These are phyloP conservation scores for Sordariomycetes sp. DNA, from an alignment of 2,329 filamentous ascomycete genomes.

Conservation along the genomic window DNA sequence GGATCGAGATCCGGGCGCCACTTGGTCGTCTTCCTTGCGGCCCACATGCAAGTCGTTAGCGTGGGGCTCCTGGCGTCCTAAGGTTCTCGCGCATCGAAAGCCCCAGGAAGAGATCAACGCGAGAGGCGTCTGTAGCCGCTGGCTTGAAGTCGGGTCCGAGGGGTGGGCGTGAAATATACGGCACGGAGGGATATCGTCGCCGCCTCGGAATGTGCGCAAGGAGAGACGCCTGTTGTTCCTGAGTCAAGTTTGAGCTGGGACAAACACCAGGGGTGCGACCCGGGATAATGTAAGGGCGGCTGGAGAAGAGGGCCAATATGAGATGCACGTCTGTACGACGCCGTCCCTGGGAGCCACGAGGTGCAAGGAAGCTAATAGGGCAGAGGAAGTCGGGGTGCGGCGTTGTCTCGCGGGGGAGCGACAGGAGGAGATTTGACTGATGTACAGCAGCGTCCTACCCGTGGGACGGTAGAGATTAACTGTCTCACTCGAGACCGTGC, in stretches of 20 bases:
- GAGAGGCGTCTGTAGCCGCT: neutral
- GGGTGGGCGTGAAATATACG: conserved; percentile 1
- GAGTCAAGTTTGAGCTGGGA: neutral
- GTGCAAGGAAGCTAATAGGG: neutral
- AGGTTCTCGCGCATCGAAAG: neutral
- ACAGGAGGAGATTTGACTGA: neutral
- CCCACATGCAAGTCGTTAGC: neutral
- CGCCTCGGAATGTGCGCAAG: neutral
- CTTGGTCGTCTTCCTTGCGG: neutral
- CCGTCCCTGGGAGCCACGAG: neutral
- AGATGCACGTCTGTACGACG: neutral
- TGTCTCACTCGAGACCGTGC: neutral
- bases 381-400: neutral
- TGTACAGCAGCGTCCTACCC: neutral
- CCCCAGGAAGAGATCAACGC: neutral
- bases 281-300: neutral
- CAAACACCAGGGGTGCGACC: neutral
- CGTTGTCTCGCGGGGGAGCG: neutral
- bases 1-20: neutral
- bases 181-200: neutral
- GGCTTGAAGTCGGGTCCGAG: neutral
- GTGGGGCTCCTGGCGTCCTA: no score
- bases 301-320: neutral
- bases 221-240: neutral
- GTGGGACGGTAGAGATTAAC: neutral